Evolutionary conservation across 225 moss, liverwort and hornwort species (phyloP).

Genomic region (Pseudoscleropodium purum): DNA sequence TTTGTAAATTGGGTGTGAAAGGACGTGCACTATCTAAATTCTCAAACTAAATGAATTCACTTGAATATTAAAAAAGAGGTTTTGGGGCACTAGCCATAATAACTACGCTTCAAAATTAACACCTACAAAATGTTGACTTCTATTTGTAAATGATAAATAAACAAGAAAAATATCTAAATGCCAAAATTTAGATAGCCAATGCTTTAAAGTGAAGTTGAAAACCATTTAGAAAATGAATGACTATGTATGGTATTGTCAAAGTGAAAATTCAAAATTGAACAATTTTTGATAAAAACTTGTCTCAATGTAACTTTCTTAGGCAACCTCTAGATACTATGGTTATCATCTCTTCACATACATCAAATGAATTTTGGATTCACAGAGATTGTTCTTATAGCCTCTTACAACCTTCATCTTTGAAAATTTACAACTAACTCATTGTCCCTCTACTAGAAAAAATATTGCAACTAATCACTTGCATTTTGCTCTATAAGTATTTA

Average conservation of each 20-base stretch:
- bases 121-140: background rate
- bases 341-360: background rate
- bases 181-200: background rate
- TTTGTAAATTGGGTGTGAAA: fast-evolving
- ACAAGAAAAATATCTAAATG: background rate
- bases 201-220: no score
- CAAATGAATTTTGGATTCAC: background rate
- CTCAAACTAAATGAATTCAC: background rate
- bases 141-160: background rate
- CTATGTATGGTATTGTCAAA: background rate
- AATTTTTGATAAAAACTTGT: background rate
- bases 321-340: background rate
- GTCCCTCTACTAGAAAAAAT: background rate
- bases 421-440: background rate
- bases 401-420: background rate
- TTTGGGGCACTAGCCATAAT: no score
- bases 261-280: no score
- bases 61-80: background rate
- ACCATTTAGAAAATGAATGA: background rate
- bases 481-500: background rate
- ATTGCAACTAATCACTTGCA: background rate
- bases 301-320: background rate
- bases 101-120: background rate
- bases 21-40: background rate
- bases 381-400: background rate